Evolutionary conservation across 2,329 filamentous ascomycete genomes (phyloP), one percentile per base, ranked within the genome.

Genomic region (Sporothrix protearum): DNA sequence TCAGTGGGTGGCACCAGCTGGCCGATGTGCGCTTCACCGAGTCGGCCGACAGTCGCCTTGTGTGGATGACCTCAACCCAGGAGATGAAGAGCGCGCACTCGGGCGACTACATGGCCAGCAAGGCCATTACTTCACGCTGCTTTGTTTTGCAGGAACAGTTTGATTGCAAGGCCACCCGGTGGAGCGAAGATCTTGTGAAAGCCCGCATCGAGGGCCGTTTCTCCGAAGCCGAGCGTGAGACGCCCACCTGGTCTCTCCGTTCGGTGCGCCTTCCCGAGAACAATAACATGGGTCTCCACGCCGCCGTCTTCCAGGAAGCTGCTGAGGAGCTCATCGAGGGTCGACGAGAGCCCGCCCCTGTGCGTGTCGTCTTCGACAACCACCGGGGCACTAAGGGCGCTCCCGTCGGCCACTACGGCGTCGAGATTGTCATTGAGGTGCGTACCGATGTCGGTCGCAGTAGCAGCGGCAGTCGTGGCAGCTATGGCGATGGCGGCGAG

Each of bases 161-260:
- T 76, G 92, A 97, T 78, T 90, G 89, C 33, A 94, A 90, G 78
- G 92, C 91, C 0, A 83, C 85, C 22, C 92, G 91, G 73, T 90
- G 93, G 80, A 89, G 89, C 36, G 95, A 98, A 80, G 96, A 98
- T 75, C 85, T 97, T 14, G 88, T 90, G 64, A 96, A 95, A 81
- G 94, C 94, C 9, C 89, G 91, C 74, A 89, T 97, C 16, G 95
- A 97, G 80, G 91, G 90, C 6, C 88, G 94, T 12, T 97, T 96
- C 77, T 83, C 92, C 0, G 94, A 97, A 78, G 80, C 83, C n/a
- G 93, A 97, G 81, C 88, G 94, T 72, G 93, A 97, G 79, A 88
- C 91, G 72, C 86, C 89, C 19, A 89, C 87, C 76, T 97, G 93
- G 94, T 92, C 92, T 42, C 86, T 96, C 42, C 88, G 93, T 49